A percentile compares a stretch with the other conserved stretches of the same genome.
Conservation (phyloP, 371 early-diverging fungal species). For the Smittium mucronatum region DNA sequence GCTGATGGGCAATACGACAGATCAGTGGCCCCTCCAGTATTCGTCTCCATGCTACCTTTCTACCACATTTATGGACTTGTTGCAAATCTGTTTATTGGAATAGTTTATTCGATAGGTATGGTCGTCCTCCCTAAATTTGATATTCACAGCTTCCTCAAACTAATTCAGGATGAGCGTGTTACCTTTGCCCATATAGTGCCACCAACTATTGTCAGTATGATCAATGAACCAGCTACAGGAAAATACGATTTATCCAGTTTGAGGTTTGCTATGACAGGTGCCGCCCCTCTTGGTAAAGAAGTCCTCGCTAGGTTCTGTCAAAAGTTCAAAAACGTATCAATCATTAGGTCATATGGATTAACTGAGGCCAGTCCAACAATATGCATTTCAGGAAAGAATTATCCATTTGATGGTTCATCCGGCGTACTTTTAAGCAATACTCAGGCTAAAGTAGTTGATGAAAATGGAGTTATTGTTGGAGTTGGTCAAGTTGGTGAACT, state of each 20-base stretch:
- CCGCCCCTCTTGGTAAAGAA: conserved; percentile 58
- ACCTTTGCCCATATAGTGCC: conserved; percentile 64
- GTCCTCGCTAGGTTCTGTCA: conserved; percentile 14
- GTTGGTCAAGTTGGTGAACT: conserved; percentile 52
- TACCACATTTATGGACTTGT: conserved; percentile 60
- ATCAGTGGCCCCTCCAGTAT: not conserved
- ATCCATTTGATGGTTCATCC: conserved; percentile 22
- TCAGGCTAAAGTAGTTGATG: conserved; percentile 53
- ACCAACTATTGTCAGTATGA: conserved; percentile 55
- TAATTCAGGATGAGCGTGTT: conserved; percentile 51
- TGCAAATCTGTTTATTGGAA: conserved; percentile 16
- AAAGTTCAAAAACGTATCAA: conserved; percentile 13
- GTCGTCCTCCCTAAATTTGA: conserved; percentile 52
- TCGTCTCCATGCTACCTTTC: conserved; percentile 39
- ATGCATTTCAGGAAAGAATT: conserved; percentile 22
- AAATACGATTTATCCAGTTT: conserved; percentile 57
- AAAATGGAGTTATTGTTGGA: conserved; percentile 37
- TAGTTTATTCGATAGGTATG: not conserved
- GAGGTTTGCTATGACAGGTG: conserved; percentile 52
- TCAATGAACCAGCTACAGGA: conserved; percentile 49
- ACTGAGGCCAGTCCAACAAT: conserved; percentile 48
- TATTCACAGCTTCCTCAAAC: conserved; percentile 38
- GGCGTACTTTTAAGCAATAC: conserved; percentile 54
- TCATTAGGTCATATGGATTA: conserved; percentile 46
- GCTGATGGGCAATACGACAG: conserved; percentile 14